Conservation (phyloP, 1,284 basidiomycete genomes). For the Gymnopus androsaceus region DNA sequence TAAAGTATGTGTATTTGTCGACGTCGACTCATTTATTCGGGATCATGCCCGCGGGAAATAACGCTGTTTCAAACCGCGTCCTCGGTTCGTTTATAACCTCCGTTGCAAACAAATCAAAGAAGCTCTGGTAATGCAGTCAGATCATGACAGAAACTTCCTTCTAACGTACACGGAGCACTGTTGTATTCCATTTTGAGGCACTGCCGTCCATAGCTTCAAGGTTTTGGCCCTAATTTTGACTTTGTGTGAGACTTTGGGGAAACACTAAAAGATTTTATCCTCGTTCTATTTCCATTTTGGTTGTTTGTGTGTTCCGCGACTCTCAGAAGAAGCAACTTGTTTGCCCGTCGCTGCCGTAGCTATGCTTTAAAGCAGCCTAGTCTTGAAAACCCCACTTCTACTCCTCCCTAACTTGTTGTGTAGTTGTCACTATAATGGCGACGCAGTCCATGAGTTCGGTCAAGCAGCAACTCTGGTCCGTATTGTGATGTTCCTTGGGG, state of each 20-base stretch:
- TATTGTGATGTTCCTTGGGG: conserved; percentile 19
- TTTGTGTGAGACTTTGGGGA: conserved; percentile 46
- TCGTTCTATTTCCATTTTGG: conserved; percentile 42
- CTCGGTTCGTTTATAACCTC: conserved; percentile 9
- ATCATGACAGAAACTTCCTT: conserved; percentile 24
- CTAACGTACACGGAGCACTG: conserved; percentile 23
- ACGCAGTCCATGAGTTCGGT: conserved; percentile 54
- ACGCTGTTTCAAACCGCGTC: conserved; percentile 19
- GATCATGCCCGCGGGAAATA: conserved; percentile 29
- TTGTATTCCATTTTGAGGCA: conserved; percentile 18
- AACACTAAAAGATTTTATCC: conserved; percentile 32
- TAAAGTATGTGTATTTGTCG: not conserved
- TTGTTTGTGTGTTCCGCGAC: conserved; percentile 42
- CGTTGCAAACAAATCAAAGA: conserved; percentile 23
- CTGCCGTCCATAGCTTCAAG: too few species aligned
- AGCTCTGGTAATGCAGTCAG: conserved; percentile 21
- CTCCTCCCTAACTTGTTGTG: conserved; percentile 32
- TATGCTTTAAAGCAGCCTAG: conserved; percentile 42
- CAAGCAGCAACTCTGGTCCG: conserved; percentile 64
- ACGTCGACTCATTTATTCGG: not conserved
- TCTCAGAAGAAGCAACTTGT: conserved; percentile 46
- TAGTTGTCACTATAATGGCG: conserved; percentile 51
- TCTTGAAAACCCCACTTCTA: conserved; percentile 31
- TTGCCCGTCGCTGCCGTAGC: conserved; percentile 43
- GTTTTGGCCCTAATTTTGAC: too few species aligned